These are phyloP conservation scores for Cutaneotrichosporon cavernicola DNA, from an alignment of 1,284 basidiomycete genomes.

Conservation along the genomic window DNA sequence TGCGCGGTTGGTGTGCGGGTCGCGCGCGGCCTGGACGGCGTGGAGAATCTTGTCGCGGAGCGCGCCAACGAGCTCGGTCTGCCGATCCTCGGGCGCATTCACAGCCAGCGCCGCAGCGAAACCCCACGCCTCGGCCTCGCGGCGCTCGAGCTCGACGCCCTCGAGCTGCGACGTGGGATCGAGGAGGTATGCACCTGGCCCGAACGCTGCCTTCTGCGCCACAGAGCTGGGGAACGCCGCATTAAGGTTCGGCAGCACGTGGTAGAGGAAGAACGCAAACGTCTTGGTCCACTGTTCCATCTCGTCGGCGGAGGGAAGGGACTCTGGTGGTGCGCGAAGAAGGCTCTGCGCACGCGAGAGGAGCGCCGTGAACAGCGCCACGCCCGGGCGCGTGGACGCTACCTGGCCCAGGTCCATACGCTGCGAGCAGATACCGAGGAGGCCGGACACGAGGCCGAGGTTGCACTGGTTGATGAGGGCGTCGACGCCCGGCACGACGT, in stretches of 20 bases:
- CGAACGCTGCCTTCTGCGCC: conserved; percentile 60
- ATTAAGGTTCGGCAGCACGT: conserved; percentile 71
- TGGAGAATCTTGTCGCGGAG: conserved; percentile 73
- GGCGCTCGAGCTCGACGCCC: conserved; percentile 55
- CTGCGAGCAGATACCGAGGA: conserved; percentile 80
- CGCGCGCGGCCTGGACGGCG: conserved; percentile 49
- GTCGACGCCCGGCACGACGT: conserved; percentile 81
- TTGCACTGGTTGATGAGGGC: conserved; percentile 72
- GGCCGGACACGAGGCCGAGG: conserved; percentile 78
- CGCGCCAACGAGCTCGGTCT: conserved; percentile 76
- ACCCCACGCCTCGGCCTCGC: conserved; percentile 54
- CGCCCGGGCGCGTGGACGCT: conserved; percentile 74
- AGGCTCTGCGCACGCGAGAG: conserved; percentile 88
- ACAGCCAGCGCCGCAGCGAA: conserved; percentile 72
- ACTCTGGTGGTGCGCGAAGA: conserved; percentile 62
- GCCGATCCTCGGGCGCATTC: conserved; percentile 77
- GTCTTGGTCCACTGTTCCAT: conserved; percentile 81
- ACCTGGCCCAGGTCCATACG: conserved; percentile 72
- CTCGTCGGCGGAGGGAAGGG: conserved; percentile 63
- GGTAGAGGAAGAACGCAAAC: conserved; percentile 79
- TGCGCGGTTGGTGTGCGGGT: conserved; percentile 34
- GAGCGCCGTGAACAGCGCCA: conserved; percentile 88
- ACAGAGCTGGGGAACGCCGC: conserved; percentile 88
- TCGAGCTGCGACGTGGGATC: conserved; percentile 58
- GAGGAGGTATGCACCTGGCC: conserved; percentile 54